Evolutionary conservation across 2,329 filamentous ascomycete species (phyloP), one percentile per base, ranked within the genome.

Genomic region (Fusarium ramigenum): DNA sequence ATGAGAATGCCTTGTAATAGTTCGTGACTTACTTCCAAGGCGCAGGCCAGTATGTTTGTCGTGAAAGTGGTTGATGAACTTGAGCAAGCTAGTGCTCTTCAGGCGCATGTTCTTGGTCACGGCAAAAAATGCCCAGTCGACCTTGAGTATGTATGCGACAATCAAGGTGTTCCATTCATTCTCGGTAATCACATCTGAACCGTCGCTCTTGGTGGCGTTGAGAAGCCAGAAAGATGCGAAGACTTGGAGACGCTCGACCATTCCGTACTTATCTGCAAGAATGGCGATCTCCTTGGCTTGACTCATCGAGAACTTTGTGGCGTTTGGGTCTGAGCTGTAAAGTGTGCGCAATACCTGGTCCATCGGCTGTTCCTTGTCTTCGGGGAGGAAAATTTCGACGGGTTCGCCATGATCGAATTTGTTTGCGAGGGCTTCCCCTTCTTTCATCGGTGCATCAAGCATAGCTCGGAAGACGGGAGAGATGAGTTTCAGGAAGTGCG

Each of bases 271-370:
- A 1, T 60, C 61, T 7, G 61, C 61, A 5, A 63, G 5, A 21
- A 63, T 28, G 1, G 30, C 36, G 1, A 63, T n/a, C 9, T 43
- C 30, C 0, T 42, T 34, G 14, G 5, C 15, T 4, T 40, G 19
- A 0, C 1, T 0, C 1, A 12, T 10, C n/a, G 3, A 8, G 18
- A 19, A 25, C 4, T 0, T 0, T 4, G 1, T 36, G 4, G 40
- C 15, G 16, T 9, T 11, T 15, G 11, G 8, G 1, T 50, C 61
- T 30, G 61, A 7, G 6, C 54, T 21, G 2, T 63, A 43, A 1
- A 60, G 44, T 1, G 21, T 37, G 0, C 1, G 7, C 0, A 47
- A 1, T 3, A 28, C 7, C 1, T 14, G 37, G 0, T 1, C 28
- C 43, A 52, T 52, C 1, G 61, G 32, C 12, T 3, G 5, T 18